Evolutionary conservation across 2,329 filamentous ascomycete species (phyloP), one percentile per base, ranked within the genome.

Genomic region (Sordariomycetes sp.): DNA sequence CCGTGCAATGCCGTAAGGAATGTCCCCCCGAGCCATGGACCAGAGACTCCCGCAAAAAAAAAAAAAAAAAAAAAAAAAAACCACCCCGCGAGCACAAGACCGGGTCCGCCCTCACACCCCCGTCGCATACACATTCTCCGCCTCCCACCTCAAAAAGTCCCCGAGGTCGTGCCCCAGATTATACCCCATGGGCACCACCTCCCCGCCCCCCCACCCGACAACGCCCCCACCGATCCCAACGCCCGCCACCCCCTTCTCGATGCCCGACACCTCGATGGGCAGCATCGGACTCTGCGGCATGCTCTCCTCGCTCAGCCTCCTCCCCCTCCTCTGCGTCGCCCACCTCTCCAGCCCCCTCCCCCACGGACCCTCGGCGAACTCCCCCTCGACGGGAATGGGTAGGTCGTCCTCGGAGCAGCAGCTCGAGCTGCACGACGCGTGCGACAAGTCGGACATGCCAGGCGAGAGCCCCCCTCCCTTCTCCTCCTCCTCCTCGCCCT

Each of bases 141-240:
- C 68, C 65, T 81, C 79, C 79, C 80, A 84, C 57, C 69, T 72
- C 53, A 84, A 63, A 62, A 81, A 84, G 60, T 83, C 80, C 1
- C 77, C 77, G 45, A 84, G 64, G 63, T 84, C 81, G 60, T 82
- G 77, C 12, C 75, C 74, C 2, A 84, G 69, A 61, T 84, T 84
- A 63, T 77, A 83, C 0, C 79, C 79, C 80, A 84, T 83, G 0
- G 79, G 77, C 56, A 79, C 28, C 17, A 56, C 54, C 7, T 56
- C 54, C 10, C 15, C 22, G n/a, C 74, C 10, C 36, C 12, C n/a
- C 10, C 12, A 8, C 12, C 36, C 36, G n/a, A n/a, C n/a, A n/a
- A 39, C 36, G 20, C 20, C 45, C n/a, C 45, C 22, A 10, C 45
- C 20, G n/a, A 50, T 50, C 45, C 10, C n/a, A 2, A 24, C 45